These are phyloP conservation scores for Ambrosiella beaveri DNA, from an alignment of 2,329 filamentous ascomycete species.

Conservation along the genomic window DNA sequence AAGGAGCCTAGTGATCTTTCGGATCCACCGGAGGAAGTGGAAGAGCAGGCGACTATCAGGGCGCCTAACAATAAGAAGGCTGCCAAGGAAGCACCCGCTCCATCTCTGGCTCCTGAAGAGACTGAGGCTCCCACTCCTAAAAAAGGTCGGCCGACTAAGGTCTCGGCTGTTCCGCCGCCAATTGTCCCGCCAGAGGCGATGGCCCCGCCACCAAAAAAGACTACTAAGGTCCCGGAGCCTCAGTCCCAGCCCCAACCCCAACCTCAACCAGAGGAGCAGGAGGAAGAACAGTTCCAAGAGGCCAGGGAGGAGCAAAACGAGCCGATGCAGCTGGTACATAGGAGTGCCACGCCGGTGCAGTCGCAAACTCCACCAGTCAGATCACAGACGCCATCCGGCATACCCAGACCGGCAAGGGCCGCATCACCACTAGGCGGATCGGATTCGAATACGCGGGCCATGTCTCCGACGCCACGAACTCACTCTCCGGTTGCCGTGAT, in stretches of 20 bases:
- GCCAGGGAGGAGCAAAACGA: conserved; percentile 10
- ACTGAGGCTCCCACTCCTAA: background rate
- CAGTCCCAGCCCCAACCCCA: background rate
- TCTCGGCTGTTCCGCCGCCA: conserved; percentile 1
- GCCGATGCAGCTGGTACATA: conserved; percentile 5
- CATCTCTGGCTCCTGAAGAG: background rate
- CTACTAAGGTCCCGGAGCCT: background rate
- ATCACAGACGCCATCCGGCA: background rate
- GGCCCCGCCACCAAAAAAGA: background rate
- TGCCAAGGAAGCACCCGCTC: conserved; percentile 3
- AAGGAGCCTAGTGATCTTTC: background rate
- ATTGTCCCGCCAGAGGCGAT: background rate
- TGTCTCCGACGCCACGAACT: background rate
- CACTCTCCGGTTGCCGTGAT: background rate
- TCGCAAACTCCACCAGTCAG: conserved; percentile 16
- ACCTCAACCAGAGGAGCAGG: background rate
- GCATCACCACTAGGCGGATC: background rate
- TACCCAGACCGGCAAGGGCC: background rate
- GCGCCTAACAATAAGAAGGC: conserved; percentile 17
- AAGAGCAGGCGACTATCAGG: background rate
- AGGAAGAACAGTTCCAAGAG: background rate
- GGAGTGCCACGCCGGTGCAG: conserved; percentile 15
- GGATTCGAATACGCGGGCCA: background rate
- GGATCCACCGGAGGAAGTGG: background rate
- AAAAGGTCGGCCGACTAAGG: background rate